phyloP scores from a whole-genome alignment of 208 protist genomes.

The Leishmania turanica region DNA sequence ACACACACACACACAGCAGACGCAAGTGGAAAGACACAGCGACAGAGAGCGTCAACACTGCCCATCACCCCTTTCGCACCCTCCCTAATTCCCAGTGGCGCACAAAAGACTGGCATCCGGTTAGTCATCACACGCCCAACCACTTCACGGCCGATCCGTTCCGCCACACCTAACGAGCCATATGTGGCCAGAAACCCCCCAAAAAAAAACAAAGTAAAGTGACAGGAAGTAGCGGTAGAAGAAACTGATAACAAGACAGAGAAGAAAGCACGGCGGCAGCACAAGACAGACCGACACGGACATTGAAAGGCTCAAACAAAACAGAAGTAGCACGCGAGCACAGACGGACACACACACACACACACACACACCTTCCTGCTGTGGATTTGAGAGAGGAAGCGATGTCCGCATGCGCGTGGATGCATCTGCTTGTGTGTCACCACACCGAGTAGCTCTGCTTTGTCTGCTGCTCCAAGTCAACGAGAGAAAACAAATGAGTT shows the following conservation, averaged over 20 bases:
- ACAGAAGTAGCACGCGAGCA: not conserved
- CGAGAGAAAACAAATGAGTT: not conserved
- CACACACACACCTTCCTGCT: not conserved
- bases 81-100: not conserved
- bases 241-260: not conserved
- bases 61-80: not conserved
- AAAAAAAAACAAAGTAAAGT: not conserved
- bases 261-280: not conserved
- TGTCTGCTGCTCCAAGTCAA: not conserved
- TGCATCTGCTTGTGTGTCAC: not conserved
- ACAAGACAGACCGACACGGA: not conserved
- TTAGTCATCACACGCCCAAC: no score
- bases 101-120: no score
- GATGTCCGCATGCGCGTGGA: not conserved
- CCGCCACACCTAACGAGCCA: not conserved
- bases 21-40: not conserved
- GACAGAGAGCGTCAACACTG: not conserved
- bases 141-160: not conserved
- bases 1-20: not conserved
- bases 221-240: not conserved
- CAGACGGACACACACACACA: not conserved
- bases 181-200: not conserved
- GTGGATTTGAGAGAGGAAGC: not conserved
- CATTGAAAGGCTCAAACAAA: not conserved
- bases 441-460: not conserved